Percentiles rank a stretch among this genome's conserved stretches.
Conservation (phyloP, 2,329 filamentous ascomycete genomes). For the Sphaerostilbella broomeana region DNA sequence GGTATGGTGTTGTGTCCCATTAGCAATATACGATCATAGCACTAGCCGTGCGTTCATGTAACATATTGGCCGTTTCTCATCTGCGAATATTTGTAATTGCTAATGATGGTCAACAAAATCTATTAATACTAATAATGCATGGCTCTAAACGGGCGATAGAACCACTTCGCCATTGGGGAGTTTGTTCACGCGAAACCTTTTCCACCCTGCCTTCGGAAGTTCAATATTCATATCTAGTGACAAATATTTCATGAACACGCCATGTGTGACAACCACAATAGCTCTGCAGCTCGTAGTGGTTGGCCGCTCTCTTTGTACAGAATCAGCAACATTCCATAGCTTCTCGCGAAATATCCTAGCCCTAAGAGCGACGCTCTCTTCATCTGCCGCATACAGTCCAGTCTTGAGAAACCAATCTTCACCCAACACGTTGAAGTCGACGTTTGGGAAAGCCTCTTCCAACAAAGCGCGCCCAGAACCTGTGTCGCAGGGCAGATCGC, state of each 20-base stretch:
- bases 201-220: slow-evolving; percentile 27
- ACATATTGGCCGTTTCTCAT: too few species aligned
- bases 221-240: slow-evolving; percentile 21
- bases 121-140: too few species aligned
- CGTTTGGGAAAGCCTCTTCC: slow-evolving; percentile 14
- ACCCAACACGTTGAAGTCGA: slow-evolving; percentile 10
- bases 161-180: not conserved
- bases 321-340: slow-evolving; percentile 8
- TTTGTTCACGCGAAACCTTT: slow-evolving; percentile 14
- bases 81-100: too few species aligned
- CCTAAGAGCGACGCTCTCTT: slow-evolving; percentile 15
- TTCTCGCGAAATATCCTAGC: slow-evolving; percentile 15
- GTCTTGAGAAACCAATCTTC: slow-evolving; percentile 19
- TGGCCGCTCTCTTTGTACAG: slow-evolving; percentile 4
- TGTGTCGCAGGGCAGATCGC: slow-evolving; percentile 22
- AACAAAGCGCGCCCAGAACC: slow-evolving; percentile 15
- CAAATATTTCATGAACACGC: slow-evolving; percentile 27
- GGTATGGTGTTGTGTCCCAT: slow-evolving; percentile 27
- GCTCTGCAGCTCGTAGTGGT: slow-evolving; percentile 9
- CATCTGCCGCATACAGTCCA: slow-evolving; percentile 17
- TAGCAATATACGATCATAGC: too few species aligned
- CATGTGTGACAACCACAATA: slow-evolving; percentile 25
- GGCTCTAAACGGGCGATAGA: too few species aligned
- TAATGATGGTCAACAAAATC: too few species aligned
- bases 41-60: too few species aligned